Evolutionary conservation across 805 yeast genomes (phyloP).

Genomic region (Phaffomyces opuntiae): DNA sequence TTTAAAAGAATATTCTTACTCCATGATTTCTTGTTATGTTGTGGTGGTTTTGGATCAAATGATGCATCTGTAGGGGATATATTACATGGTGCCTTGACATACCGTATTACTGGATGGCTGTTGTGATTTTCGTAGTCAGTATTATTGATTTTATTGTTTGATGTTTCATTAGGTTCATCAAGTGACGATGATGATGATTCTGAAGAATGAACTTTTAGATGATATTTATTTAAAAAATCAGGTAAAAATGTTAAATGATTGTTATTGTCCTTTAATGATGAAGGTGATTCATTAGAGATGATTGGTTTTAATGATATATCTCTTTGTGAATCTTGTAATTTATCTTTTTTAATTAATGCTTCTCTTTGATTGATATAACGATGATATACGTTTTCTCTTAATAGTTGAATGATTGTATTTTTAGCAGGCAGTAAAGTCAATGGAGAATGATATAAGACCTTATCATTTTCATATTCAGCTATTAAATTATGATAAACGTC

Average conservation of each 20-base stretch:
- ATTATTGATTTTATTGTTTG: too few species aligned
- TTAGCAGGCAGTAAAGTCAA: conserved; percentile 24
- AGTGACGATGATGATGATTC: too few species aligned
- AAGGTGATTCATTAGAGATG: too few species aligned
- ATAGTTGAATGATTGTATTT: conserved; percentile 25
- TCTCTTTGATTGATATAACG: conserved; percentile 23
- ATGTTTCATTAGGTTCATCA: too few species aligned
- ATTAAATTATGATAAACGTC: conserved; percentile 27
- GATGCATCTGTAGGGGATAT: conserved; percentile 9
- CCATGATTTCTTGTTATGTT: conserved; percentile 3
- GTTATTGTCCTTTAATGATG: too few species aligned
- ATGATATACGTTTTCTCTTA: conserved; percentile 28
- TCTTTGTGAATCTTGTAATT: neutral
- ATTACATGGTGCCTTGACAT: conserved; percentile 15
- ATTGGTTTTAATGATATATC: neutral
- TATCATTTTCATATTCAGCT: conserved; percentile 18
- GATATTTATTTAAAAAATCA: too few species aligned
- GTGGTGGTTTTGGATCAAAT: conserved; percentile 13
- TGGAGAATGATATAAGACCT: conserved; percentile 28
- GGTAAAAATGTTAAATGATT: too few species aligned
- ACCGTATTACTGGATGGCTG: neutral
- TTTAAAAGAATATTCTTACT: conserved; percentile 6
- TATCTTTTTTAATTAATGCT: conserved; percentile 8
- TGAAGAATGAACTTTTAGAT: too few species aligned
- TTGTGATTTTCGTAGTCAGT: neutral